Conservation (phyloP, 2,329 filamentous ascomycete species). For the Bimuria novae-zelandiae region DNA sequence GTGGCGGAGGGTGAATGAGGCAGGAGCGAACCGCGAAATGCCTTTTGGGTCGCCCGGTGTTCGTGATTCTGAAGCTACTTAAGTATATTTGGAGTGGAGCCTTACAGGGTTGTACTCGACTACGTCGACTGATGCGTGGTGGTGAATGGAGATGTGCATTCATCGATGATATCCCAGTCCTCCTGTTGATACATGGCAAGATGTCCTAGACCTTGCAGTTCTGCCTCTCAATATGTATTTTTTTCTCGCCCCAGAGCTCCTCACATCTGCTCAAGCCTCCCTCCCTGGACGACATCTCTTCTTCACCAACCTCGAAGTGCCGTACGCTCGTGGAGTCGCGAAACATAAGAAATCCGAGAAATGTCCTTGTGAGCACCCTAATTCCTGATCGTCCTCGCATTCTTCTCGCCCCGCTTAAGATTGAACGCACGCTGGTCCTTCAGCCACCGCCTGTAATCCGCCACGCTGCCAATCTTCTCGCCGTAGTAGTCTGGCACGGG, state of each 20-base stretch:
- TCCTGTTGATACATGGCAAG: constrained; percentile 8
- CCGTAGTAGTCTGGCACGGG: constrained; percentile 98
- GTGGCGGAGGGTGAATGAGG: too few species aligned
- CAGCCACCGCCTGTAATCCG: constrained; percentile 90
- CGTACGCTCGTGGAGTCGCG: neutral
- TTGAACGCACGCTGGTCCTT: constrained; percentile 98
- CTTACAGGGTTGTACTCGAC: too few species aligned
- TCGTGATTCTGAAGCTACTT: too few species aligned
- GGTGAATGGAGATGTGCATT: constrained; percentile 14
- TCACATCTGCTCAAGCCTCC: neutral
- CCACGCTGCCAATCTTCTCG: constrained; percentile 94
- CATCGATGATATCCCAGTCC: neutral
- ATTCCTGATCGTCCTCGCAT: constrained; percentile 53
- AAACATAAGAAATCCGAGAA: constrained; percentile 3
- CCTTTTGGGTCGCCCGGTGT: too few species aligned
- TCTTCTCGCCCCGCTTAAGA: constrained; percentile 63
- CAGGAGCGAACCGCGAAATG: too few species aligned
- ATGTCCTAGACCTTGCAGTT: neutral
- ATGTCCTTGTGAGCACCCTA: constrained; percentile 16
- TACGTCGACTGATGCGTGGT: neutral
- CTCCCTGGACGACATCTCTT: neutral
- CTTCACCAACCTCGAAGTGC: neutral
- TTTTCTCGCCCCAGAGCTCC: too few species aligned
- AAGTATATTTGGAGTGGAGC: too few species aligned
- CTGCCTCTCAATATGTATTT: neutral